phyloP scores from a whole-genome alignment of 2,329 filamentous ascomycete species.

The Aureobasidium lini region DNA sequence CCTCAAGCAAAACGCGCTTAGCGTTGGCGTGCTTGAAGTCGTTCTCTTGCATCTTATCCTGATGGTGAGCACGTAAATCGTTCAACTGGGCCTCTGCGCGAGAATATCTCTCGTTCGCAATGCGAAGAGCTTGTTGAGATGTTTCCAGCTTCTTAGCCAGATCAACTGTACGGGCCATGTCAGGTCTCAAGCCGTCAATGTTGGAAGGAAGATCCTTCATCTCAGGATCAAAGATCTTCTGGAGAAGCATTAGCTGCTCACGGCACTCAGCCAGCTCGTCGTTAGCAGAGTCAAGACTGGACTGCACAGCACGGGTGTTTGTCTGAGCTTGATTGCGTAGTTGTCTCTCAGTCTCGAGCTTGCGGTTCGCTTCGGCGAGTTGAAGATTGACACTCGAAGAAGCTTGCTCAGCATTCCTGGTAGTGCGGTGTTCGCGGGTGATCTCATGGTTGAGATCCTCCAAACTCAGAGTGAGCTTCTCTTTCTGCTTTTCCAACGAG shows the following conservation, averaged over 20 bases:
- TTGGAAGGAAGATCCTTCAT: slow-evolving; percentile 45
- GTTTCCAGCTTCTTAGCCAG: slow-evolving; percentile 80
- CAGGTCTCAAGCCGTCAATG: slow-evolving; percentile 61
- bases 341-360: slow-evolving; percentile 83
- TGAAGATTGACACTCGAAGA: slow-evolving; percentile 74
- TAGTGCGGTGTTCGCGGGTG: slow-evolving; percentile 80
- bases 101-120: slow-evolving; percentile 71
- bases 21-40: slow-evolving; percentile 55
- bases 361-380: slow-evolving; percentile 80
- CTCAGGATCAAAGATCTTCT: slow-evolving; percentile 80
- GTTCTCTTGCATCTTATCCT: slow-evolving; percentile 61
- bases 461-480: slow-evolving; percentile 79
- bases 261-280: slow-evolving; percentile 75
- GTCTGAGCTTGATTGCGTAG: slow-evolving; percentile 76
- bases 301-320: slow-evolving; percentile 74
- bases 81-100: slow-evolving; percentile 78
- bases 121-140: slow-evolving; percentile 77
- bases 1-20: slow-evolving; percentile 71
- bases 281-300: slow-evolving; percentile 69
- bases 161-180: slow-evolving; percentile 61
- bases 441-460: slow-evolving; percentile 93
- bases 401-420: slow-evolving; percentile 81
- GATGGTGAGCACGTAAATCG: slow-evolving; percentile 66
- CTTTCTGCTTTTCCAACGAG: slow-evolving; percentile 85
- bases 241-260: slow-evolving; percentile 69